Evolutionary conservation across 2,329 filamentous ascomycete species (phyloP), one percentile per base, ranked within the genome.

Genomic region (Neofusicoccum parvum): DNA sequence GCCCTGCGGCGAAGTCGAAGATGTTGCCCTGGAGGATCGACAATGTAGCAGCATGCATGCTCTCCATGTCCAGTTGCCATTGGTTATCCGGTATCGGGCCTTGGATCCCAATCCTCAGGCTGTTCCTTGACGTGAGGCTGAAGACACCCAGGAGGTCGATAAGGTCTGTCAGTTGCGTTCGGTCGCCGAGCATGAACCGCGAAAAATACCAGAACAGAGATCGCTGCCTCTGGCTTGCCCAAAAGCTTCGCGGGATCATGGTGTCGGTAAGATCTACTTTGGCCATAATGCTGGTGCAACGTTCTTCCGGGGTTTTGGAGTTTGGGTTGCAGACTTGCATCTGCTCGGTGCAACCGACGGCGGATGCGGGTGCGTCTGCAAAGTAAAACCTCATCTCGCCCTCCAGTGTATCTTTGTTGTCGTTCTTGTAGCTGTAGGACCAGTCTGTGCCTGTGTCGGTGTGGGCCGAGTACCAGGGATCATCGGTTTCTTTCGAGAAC

Each of bases 381-480:
- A n/a, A 41, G 32, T 37, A 17, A 12, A 37, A 23, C 23, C 23
- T 23, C 23, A 23, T 23, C 23, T 23, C 23, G 23, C 23, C 56
- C 41, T 14, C 43, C 36, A 39, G 9, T 39, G 9, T 12, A 2
- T 39, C 36, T 12, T 39, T 39, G 1, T 39, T 12, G 12, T 9
- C 9, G 36, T 12, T 9, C 36, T 39, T 39, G 23, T 23, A 23
- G 23, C 23, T 23, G 23, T 23, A 23, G 0, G 23, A 23, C 23
- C 23, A 23, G 5, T 10, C 12, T 3, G 36, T 39, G 1, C 36
- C 36, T 10, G 12, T 10, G 9, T 39, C 12, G 36, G 12, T 9
- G 36, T 39, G 36, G 9, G 36, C 36, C 36, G 36, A 36, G 58
- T 76, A 76, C 71, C 74, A 74, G 5, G 73, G 72, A 63, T 79